Percentiles rank a stretch among this genome's conserved stretches.
phyloP scores from a whole-genome alignment of 1,139 yeast species.

The Meyerozyma elateridarum region DNA sequence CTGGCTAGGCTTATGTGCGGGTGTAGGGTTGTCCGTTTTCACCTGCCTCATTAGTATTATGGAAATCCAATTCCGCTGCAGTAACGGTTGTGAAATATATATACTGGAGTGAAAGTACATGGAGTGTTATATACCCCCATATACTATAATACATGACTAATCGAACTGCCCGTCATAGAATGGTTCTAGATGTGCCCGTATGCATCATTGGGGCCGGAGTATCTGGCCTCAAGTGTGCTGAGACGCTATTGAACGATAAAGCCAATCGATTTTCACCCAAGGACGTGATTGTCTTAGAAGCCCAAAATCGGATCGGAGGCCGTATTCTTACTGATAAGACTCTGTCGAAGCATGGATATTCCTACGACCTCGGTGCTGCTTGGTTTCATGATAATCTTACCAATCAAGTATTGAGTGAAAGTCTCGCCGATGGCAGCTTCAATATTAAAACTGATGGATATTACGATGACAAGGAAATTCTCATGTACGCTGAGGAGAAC shows the following conservation, averaged over 20 bases:
- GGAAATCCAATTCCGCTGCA: too few species aligned
- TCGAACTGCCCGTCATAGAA: too few species aligned
- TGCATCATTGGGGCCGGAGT: constrained; percentile 77
- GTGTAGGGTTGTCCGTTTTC: too few species aligned
- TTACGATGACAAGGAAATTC: constrained; percentile 50
- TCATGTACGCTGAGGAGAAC: constrained; percentile 45
- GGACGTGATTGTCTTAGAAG: constrained; percentile 44
- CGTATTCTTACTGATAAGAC: constrained; percentile 29
- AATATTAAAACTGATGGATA: constrained; percentile 27
- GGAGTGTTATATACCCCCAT: too few species aligned
- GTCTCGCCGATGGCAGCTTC: constrained; percentile 23
- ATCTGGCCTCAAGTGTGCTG: constrained; percentile 76
- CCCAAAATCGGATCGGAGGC: constrained; percentile 49
- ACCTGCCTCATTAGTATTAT: too few species aligned
- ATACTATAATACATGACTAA: too few species aligned
- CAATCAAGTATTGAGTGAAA: constrained; percentile 46
- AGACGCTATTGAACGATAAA: constrained; percentile 38
- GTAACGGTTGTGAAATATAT: too few species aligned
- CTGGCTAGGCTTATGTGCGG: too few species aligned
- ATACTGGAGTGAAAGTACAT: too few species aligned
- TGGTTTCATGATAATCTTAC: constrained; percentile 84
- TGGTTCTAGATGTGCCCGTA: constrained; percentile 10
- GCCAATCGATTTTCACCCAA: constrained; percentile 25
- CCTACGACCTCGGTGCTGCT: constrained; percentile 77
- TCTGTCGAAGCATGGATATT: constrained; percentile 28